phyloP scores from a whole-genome alignment of 2,329 filamentous ascomycete species.

The Endothia cerciana region DNA sequence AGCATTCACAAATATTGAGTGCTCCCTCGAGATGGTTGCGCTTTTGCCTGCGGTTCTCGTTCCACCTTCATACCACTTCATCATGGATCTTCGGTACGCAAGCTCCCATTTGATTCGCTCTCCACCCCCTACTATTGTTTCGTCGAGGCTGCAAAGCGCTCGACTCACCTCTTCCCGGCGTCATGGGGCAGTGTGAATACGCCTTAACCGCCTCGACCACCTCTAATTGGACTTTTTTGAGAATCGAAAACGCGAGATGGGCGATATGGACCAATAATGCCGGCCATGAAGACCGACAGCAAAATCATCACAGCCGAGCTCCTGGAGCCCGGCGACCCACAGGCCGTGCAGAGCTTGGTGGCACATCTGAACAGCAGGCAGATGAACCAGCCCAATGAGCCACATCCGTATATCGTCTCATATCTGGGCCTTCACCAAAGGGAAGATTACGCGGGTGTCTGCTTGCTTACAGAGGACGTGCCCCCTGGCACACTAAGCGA shows the following conservation, averaged over 20 bases:
- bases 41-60: background rate
- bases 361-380: slow-evolving; percentile 1
- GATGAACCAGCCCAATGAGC: background rate
- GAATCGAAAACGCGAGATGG: slow-evolving; percentile 7
- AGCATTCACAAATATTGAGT: background rate
- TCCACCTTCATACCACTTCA: background rate
- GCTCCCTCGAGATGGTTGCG: background rate
- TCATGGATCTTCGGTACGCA: background rate
- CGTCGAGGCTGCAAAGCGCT: background rate
- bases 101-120: background rate
- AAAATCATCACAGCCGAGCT: slow-evolving; percentile 4
- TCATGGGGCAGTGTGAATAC: background rate
- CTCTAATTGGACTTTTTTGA: background rate
- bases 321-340: background rate
- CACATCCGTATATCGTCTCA: slow-evolving; percentile 2
- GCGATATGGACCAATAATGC: background rate
- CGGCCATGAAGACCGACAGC: background rate
- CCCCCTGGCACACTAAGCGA: background rate
- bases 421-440: background rate
- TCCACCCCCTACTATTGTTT: background rate
- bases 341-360: background rate
- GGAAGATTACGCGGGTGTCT: background rate
- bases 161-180: background rate
- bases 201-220: background rate
- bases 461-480: background rate